Base-by-base conservation (phyloP, 108 stramenopile genomes). In the Cyclostephanos tholiformis region DNA sequence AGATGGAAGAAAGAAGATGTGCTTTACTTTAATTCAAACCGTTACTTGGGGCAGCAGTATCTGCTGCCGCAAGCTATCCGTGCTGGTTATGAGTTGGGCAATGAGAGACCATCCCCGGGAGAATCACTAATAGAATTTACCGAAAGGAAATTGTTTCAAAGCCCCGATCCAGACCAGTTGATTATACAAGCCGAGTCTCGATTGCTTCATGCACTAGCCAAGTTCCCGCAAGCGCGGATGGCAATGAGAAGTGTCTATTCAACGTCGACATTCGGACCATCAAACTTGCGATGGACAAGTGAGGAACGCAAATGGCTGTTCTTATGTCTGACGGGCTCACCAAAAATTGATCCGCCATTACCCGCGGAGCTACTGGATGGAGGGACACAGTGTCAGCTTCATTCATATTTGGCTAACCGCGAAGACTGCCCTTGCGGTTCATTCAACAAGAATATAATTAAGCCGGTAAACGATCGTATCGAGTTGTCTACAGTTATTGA, bases 21-120 rank as follows among this genome's bases (percentile, higher is more conserved):
- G 17, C 85, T 92, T n/a, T 88, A 87, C 39, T 90, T 90, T 67
- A 89, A 90, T 77, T 89, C 89, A 5, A 92, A 90, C 68, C 72
- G 79, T 10, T 92, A 86, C 51, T 85, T 89, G 51, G 92, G 89
- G 3, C 20, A 79, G 48, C 75, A 79, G 38, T 88, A 80, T 43
- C 50, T 88, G 10, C 82, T 87, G 27, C 72, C 84, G 10, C 79
- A 88, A 38, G 85, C 87, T 12, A 75, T 79, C 22, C 57, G 74
- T 62, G 86, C 84, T 43, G 87, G 88, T 23, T 87, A 85, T 36
- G 16, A 49, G 43, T 36, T 51, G 8, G 61, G 65, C 50, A 65
- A 38, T 26, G 75, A 75, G 22, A 50, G 60, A 58, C 69, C 73
- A 67, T 56, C 32, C 64, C n/a, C 59, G 20, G 48, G 63, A 78